Evolutionary conservation across 371 early-diverging fungal species (phyloP).

Genomic region (Actinomortierella ambigua): DNA sequence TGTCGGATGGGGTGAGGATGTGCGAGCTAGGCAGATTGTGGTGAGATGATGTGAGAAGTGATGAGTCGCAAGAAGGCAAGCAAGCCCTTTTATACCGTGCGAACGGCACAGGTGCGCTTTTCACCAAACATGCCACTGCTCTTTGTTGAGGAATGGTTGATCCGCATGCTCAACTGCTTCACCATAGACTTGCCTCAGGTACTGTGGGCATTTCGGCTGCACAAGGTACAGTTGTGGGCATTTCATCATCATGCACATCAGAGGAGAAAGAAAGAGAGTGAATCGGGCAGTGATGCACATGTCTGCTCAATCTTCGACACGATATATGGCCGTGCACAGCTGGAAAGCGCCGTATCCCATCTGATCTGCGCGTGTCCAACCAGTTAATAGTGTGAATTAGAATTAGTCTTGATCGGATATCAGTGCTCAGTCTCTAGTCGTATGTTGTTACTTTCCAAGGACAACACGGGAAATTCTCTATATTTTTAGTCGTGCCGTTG

Average conservation of each 20-base stretch:
- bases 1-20: constrained; percentile 5
- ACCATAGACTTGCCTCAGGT: background rate
- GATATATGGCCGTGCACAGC: constrained; percentile 7
- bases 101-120: constrained; percentile 4
- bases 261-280: background rate
- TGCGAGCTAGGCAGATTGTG: constrained; percentile 2
- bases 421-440: background rate
- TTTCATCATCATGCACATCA: background rate
- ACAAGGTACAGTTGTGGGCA: background rate
- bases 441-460: background rate
- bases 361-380: background rate
- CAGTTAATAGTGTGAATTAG: background rate
- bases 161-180: constrained; percentile 7
- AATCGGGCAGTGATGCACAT: constrained; percentile 3
- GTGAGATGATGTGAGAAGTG: constrained; percentile 5
- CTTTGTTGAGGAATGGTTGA: constrained; percentile 11
- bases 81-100: constrained; percentile 13
- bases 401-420: background rate
- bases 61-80: constrained; percentile 6
- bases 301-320: constrained; percentile 1
- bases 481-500: constrained; percentile 3
- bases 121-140: constrained; percentile 6
- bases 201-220: background rate
- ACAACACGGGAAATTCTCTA: constrained; percentile 3
- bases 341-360: background rate